These are phyloP conservation scores for Wickerhamomyces silvicola DNA, from an alignment of 805 yeast genomes.

Conservation along the genomic window DNA sequence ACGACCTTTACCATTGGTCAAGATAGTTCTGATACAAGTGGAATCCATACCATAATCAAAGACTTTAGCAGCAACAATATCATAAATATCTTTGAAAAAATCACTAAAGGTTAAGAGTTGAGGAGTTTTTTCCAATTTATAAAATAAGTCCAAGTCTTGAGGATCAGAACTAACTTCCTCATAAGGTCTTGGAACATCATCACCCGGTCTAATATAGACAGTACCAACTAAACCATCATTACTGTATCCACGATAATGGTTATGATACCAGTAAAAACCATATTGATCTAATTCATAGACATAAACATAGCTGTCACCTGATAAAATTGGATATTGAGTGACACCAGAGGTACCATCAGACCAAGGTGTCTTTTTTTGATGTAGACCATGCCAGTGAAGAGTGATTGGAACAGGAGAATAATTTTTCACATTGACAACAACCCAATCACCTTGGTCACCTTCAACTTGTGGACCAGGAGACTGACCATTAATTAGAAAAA, in stretches of 20 bases:
- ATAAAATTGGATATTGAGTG: constrained; percentile 37
- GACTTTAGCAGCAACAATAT: constrained; percentile 30
- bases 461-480: constrained; percentile 43
- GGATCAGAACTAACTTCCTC: constrained; percentile 18
- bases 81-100: constrained; percentile 30
- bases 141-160: constrained; percentile 25
- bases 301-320: constrained; percentile 33
- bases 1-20: constrained; percentile 26
- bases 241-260: constrained; percentile 37
- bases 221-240: constrained; percentile 41
- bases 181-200: constrained; percentile 27
- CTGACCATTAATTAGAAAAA: constrained; percentile 34
- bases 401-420: constrained; percentile 29
- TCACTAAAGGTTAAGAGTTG: constrained; percentile 31
- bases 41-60: constrained; percentile 28
- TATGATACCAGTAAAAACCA: constrained; percentile 47
- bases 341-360: constrained; percentile 43
- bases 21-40: constrained; percentile 26
- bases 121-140: constrained; percentile 23
- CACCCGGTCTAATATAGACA: constrained; percentile 31
- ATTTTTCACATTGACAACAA: constrained; percentile 31
- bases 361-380: constrained; percentile 37
- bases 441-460: constrained; percentile 24
- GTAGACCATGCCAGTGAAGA: constrained; percentile 43
- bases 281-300: constrained; percentile 30